Conservation (phyloP, 2,329 filamentous ascomycete genomes). For the Bipolaris victoriae region DNA sequence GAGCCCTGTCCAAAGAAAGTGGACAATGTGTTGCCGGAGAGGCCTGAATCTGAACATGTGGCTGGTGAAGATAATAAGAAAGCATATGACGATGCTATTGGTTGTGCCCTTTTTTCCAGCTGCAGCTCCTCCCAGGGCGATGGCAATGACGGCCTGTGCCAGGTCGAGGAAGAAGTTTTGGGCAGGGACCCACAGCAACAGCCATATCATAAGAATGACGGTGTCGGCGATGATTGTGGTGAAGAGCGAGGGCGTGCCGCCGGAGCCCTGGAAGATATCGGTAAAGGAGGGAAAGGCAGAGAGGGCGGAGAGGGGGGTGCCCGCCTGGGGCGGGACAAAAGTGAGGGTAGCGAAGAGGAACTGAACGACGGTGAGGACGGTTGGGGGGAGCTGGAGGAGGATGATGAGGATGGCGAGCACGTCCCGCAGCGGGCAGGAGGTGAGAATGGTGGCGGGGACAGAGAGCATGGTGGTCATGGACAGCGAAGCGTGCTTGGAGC, state of each 20-base stretch:
- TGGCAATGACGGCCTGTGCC: constrained; percentile 89
- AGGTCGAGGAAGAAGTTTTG: constrained; percentile 89
- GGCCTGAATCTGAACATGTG: constrained; percentile 62
- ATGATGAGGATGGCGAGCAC: constrained; percentile 97
- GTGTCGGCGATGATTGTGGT: constrained; percentile 85
- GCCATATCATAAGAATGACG: constrained; percentile 82
- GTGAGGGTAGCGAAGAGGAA: constrained; percentile 91
- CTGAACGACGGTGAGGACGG: constrained; percentile 87
- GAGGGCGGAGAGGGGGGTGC: constrained; percentile 75
- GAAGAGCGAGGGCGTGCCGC: constrained; percentile 82
- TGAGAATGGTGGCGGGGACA: constrained; percentile 83
- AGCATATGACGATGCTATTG: constrained; percentile 73
- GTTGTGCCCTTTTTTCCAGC: constrained; percentile 71
- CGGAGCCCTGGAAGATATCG: constrained; percentile 88
- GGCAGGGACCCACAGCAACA: constrained; percentile 84
- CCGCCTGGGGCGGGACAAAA: constrained; percentile 80
- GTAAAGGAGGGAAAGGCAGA: constrained; percentile 78
- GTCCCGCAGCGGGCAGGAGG: constrained; percentile 88
- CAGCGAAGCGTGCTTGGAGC: constrained; percentile 66
- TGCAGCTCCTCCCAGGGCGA: constrained; percentile 84
- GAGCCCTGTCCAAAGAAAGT: constrained; percentile 49
- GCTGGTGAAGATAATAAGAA: constrained; percentile 66
- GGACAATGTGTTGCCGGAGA: constrained; percentile 51
- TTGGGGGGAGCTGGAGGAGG: constrained; percentile 87
- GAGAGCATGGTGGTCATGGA: constrained; percentile 72